phyloP scores from a whole-genome alignment of 176 grass and related monocot genomes.

The Oryza rufipogon region DNA sequence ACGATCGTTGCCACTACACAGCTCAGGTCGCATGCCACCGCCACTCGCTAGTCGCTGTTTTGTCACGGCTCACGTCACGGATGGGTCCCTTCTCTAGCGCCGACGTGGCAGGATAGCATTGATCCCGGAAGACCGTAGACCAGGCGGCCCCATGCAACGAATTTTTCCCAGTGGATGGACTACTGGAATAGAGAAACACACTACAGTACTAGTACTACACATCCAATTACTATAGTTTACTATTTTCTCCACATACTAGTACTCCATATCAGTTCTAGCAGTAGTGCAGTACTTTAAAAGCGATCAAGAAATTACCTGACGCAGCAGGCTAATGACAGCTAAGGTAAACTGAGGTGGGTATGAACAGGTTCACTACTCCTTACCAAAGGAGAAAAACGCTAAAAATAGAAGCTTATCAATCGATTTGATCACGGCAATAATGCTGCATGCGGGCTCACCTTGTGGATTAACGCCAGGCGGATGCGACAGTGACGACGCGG shows the following conservation, averaged over 20 bases:
- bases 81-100: neutral
- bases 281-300: neutral
- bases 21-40: neutral
- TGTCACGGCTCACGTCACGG: neutral
- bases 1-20: neutral
- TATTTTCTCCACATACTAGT: neutral
- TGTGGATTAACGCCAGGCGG: constrained; percentile 67
- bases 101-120: neutral
- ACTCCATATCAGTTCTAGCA: neutral
- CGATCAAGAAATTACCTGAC: neutral
- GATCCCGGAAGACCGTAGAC: neutral
- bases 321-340: neutral
- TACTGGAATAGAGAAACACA: neutral
- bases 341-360: neutral
- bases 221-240: neutral
- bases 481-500: constrained; percentile 76
- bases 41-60: neutral
- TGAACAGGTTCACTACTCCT: constrained; percentile 37
- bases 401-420: constrained; percentile 32
- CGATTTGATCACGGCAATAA: constrained; percentile 24
- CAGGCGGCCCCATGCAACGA: neutral
- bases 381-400: constrained; percentile 11
- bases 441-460: constrained; percentile 29
- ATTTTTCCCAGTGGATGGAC: neutral
- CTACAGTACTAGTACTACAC: neutral